These are phyloP conservation scores for Kernera saxatilis DNA, from an alignment of 345 rosid species.

Conservation along the genomic window DNA sequence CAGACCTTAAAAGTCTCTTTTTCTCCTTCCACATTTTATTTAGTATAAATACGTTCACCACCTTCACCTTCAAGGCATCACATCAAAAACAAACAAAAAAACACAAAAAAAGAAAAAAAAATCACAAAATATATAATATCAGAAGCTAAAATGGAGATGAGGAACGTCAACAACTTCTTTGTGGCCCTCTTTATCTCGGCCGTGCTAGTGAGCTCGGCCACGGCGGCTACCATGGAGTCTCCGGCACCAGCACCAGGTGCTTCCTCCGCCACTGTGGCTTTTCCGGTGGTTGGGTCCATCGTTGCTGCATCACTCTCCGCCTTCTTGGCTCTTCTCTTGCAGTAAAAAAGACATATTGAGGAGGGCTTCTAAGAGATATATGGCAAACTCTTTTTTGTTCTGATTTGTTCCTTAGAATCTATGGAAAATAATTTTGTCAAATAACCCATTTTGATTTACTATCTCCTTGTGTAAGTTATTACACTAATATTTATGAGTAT, in stretches of 20 bases:
- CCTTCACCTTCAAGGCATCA: slow-evolving; percentile 14
- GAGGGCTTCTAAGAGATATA: slow-evolving; percentile 2
- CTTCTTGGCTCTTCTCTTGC: slow-evolving; percentile 29
- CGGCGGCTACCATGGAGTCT: slow-evolving; percentile 41
- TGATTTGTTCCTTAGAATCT: slow-evolving; percentile 15
- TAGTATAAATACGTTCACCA: slow-evolving; percentile 16
- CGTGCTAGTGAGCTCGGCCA: slow-evolving; percentile 42
- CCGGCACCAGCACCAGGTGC: slow-evolving; percentile 38
- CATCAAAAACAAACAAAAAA: background rate
- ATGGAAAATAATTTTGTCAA: background rate
- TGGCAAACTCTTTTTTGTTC: slow-evolving; percentile 1
- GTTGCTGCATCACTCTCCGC: slow-evolving; percentile 37
- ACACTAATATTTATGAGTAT: slow-evolving; percentile 13
- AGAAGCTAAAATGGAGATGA: slow-evolving; percentile 68
- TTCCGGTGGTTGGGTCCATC: slow-evolving; percentile 43
- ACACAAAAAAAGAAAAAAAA: background rate
- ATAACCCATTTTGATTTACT: slow-evolving; percentile 22
- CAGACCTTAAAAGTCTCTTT: slow-evolving; percentile 12
- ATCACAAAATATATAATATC: background rate
- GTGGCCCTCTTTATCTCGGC: slow-evolving; percentile 38
- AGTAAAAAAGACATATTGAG: slow-evolving; percentile 5
- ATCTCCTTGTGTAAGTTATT: slow-evolving; percentile 17
- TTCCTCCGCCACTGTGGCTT: slow-evolving; percentile 20
- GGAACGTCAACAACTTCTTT: slow-evolving; percentile 43
- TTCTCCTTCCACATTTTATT: background rate